These are phyloP conservation scores for Pharus latifolius DNA, from an alignment of 176 grass and related monocot species.

Conservation along the genomic window DNA sequence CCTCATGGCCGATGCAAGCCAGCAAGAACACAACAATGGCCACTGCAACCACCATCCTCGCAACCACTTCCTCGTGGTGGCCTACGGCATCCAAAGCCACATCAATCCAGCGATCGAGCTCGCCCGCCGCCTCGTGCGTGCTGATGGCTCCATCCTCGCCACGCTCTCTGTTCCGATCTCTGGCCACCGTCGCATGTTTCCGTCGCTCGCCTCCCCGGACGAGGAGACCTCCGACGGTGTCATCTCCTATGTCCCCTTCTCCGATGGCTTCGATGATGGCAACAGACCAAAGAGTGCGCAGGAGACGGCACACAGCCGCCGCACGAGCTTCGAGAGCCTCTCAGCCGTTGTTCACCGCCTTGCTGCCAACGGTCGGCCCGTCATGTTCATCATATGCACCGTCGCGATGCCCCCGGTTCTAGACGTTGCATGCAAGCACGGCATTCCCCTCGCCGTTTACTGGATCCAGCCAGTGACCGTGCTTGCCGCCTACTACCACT, in stretches of 20 bases:
- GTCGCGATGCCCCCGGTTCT: not conserved
- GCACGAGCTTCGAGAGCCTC: not conserved
- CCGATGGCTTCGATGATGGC: conserved; percentile 15
- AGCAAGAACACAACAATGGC: not conserved
- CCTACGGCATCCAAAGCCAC: conserved; percentile 22
- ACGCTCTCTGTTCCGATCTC: conserved; percentile 12
- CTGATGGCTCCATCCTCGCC: not conserved
- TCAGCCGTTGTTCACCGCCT: not conserved
- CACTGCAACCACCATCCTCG: not conserved
- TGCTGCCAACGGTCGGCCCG: not conserved
- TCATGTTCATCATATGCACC: conserved; percentile 14
- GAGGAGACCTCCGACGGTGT: conserved; percentile 18
- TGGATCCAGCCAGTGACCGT: conserved; percentile 51
- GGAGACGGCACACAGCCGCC: not conserved
- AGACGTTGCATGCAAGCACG: conserved; percentile 18
- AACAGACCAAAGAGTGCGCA: not conserved
- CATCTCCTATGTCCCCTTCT: conserved; percentile 16
- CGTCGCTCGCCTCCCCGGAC: not conserved
- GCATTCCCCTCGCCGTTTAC: conserved; percentile 18
- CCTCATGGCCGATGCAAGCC: not conserved
- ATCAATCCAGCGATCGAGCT: conserved; percentile 22
- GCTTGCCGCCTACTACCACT: conserved; percentile 35
- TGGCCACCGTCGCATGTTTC: conserved; percentile 27
- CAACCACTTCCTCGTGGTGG: conserved; percentile 28
- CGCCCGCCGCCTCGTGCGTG: not conserved